phyloP scores from a whole-genome alignment of 345 rosid genomes.

The Populus simonii region DNA sequence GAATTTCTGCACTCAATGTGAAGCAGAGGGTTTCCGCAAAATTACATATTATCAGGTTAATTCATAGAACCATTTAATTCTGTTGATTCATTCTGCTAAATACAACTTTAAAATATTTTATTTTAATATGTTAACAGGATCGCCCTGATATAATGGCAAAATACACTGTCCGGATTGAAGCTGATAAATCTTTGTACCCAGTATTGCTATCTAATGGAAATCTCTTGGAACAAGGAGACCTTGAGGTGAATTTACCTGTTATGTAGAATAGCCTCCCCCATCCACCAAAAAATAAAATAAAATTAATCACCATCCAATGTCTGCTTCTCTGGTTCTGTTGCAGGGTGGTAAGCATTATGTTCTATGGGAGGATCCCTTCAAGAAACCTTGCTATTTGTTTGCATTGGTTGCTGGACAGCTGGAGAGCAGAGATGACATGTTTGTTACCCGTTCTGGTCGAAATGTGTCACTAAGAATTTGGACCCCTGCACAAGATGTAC shows the following conservation, averaged over 20 bases:
- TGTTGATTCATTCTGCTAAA: constrained; percentile 5
- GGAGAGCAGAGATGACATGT: constrained; percentile 86
- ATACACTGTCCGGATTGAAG: constrained; percentile 90
- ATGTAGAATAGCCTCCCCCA: background rate
- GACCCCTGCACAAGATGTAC: constrained; percentile 90
- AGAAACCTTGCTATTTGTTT: constrained; percentile 95
- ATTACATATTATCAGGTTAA: constrained; percentile 90
- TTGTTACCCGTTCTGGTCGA: constrained; percentile 77
- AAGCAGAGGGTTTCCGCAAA: constrained; percentile 96
- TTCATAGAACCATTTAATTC: constrained; percentile 9
- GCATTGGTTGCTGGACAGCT: constrained; percentile 92
- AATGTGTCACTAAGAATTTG: constrained; percentile 79
- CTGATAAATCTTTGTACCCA: constrained; percentile 81
- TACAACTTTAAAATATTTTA: constrained; percentile 12
- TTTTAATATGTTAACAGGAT: constrained; percentile 49
- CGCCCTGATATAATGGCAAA: constrained; percentile 98
- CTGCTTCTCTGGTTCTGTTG: constrained; percentile 7
- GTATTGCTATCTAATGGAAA: constrained; percentile 92
- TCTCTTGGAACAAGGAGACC: constrained; percentile 73
- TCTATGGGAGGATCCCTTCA: constrained; percentile 96
- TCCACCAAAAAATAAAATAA: background rate
- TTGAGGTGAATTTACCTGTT: constrained; percentile 50
- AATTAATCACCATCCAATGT: background rate
- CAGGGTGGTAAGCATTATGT: constrained; percentile 91
- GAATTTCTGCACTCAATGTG: constrained; percentile 96